These are phyloP conservation scores for Mollisiaceae sp. DNA, from an alignment of 2,329 filamentous ascomycete genomes.

Conservation along the genomic window DNA sequence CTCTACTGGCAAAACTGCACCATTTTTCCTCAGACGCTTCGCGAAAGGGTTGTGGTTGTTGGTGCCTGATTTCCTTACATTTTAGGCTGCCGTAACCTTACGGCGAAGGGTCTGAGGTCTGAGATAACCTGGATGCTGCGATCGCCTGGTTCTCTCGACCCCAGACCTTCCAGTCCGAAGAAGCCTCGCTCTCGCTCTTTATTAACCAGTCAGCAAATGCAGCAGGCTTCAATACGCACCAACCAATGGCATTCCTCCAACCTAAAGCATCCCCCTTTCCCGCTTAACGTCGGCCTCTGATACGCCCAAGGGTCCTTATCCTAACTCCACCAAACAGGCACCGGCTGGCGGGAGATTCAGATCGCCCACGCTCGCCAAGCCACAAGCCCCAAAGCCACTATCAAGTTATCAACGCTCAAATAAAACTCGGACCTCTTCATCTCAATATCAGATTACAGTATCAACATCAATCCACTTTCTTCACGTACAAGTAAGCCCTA, in stretches of 20 bases:
- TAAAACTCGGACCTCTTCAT: background rate
- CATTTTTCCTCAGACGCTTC: too few relatives aligned
- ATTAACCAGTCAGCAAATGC: too few relatives aligned
- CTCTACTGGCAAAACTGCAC: too few relatives aligned
- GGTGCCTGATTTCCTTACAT: too few relatives aligned
- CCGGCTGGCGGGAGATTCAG: background rate
- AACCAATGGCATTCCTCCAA: background rate
- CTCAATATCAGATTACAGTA: background rate
- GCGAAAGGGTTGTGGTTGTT: too few relatives aligned
- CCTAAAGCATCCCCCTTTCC: background rate
- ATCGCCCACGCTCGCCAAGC: background rate
- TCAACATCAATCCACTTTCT: background rate
- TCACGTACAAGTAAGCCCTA: background rate
- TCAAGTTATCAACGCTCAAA: too few relatives aligned
- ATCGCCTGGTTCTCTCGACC: background rate
- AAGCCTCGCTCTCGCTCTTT: background rate
- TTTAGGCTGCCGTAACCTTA: too few relatives aligned
- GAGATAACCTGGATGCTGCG: too few relatives aligned
- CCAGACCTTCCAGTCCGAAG: background rate
- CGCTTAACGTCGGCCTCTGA: background rate
- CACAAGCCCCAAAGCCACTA: background rate
- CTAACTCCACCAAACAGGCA: too few relatives aligned
- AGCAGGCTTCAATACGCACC: background rate
- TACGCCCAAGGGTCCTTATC: background rate
- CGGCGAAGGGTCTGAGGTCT: too few relatives aligned